phyloP scores from a whole-genome alignment of 306 rosid genomes.

The Malus fusca region DNA sequence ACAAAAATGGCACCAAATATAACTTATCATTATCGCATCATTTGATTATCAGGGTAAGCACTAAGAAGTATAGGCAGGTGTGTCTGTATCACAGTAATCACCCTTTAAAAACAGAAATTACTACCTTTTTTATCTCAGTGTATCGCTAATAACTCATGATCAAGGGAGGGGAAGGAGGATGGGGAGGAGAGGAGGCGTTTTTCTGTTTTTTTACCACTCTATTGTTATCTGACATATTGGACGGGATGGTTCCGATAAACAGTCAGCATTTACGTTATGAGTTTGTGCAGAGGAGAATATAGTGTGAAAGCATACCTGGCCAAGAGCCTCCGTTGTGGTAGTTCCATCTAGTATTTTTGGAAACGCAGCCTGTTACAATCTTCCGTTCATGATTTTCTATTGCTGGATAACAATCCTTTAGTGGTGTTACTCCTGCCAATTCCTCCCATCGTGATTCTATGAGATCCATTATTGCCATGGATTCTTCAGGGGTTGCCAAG shows the following conservation, averaged over 20 bases:
- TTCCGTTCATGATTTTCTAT: conserved; percentile 70
- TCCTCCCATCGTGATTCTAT: conserved; percentile 86
- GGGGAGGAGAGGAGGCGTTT: neutral
- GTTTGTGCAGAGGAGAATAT: neutral
- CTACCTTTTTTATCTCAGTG: neutral
- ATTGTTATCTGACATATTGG: neutral
- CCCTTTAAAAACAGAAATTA: neutral
- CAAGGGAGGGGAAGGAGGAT: neutral
- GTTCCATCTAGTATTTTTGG: conserved; percentile 88
- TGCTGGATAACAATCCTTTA: conserved; percentile 90
- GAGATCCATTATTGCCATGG: conserved; percentile 84
- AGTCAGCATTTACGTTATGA: neutral
- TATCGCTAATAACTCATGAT: neutral
- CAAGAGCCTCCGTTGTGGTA: conserved; percentile 93
- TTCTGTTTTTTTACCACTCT: neutral
- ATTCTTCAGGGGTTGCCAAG: conserved; percentile 83
- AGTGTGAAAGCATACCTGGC: conserved; percentile 53
- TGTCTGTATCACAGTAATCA: neutral
- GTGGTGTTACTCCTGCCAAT: conserved; percentile 76
- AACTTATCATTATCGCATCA: neutral
- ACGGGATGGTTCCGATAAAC: neutral
- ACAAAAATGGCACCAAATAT: neutral
- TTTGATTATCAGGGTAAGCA: neutral
- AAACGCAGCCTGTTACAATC: conserved; percentile 70
- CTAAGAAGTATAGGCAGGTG: neutral